A percentile compares a stretch with the other conserved stretches of the same genome.
Conservation (phyloP, 805 yeast species). For the Teunomyces funiuensis region DNA sequence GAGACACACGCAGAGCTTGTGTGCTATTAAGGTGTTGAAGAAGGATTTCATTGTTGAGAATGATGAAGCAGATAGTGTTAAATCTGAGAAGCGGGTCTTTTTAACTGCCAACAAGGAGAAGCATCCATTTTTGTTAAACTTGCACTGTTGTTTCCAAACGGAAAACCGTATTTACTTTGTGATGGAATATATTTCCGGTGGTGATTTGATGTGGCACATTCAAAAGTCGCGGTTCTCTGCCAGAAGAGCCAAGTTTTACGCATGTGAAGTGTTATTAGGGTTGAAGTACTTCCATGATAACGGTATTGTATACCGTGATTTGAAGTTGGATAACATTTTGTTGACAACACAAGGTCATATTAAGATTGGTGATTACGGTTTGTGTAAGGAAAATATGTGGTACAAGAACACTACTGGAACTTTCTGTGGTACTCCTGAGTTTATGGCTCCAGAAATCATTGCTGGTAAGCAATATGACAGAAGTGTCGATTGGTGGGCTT, state of each 20-base stretch:
- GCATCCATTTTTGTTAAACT: conserved; percentile 89
- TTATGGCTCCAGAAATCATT: conserved; percentile 98
- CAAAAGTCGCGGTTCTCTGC: conserved; percentile 88
- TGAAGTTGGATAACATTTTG: conserved; percentile 91
- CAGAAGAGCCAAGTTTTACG: conserved; percentile 92
- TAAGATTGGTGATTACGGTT: conserved; percentile 95
- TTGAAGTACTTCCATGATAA: conserved; percentile 91
- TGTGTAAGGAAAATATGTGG: conserved; percentile 94
- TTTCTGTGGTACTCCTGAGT: conserved; percentile 98
- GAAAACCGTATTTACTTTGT: conserved; percentile 97
- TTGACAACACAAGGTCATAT: conserved; percentile 90
- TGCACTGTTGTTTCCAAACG: conserved; percentile 96
- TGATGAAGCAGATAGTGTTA: conserved; percentile 93
- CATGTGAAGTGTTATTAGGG: conserved; percentile 92
- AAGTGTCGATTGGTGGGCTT: conserved; percentile 99
- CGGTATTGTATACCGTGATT: conserved; percentile 94
- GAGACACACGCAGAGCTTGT: conserved; percentile 71
- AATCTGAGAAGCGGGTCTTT: conserved; percentile 92
- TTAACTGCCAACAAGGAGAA: conserved; percentile 77
- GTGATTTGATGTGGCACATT: conserved; percentile 99
- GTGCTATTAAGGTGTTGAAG: conserved; percentile 96
- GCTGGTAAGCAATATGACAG: conserved; percentile 90
- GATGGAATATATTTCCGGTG: conserved; percentile 97
- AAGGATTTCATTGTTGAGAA: conserved; percentile 93
- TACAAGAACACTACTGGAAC: conserved; percentile 83